Percentiles rank a stretch among this genome's conserved stretches.
Evolutionary conservation across 768 basidiomycete genomes (phyloP).

Genomic region (Rhodocollybia butyracea): DNA sequence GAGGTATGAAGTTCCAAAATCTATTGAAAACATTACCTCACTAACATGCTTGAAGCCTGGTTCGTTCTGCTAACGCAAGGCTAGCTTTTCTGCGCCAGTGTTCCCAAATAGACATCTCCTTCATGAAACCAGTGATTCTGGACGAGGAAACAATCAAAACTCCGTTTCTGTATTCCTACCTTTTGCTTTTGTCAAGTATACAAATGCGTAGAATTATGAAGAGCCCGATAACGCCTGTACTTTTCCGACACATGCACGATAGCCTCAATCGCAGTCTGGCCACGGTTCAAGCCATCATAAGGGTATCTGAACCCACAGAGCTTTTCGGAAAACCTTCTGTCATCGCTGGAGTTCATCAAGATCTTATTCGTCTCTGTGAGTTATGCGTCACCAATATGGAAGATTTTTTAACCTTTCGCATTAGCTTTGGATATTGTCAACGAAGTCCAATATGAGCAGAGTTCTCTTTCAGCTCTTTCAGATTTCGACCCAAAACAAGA

Average conservation of each 20-base stretch:
- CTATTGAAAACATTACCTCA: background rate
- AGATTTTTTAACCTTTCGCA: background rate
- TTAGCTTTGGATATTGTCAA: background rate
- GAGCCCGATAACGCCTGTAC: background rate
- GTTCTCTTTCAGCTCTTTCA: background rate
- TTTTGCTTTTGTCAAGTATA: background rate
- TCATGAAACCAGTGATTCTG: background rate
- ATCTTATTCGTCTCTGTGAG: background rate
- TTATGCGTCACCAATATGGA: no score
- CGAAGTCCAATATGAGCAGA: background rate
- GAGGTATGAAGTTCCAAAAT: background rate
- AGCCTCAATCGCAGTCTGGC: background rate
- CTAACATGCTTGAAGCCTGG: background rate
- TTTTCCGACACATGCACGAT: background rate
- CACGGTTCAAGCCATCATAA: background rate
- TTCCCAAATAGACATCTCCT: background rate
- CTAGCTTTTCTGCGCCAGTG: background rate
- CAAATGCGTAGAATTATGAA: background rate
- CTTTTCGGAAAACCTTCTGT: background rate
- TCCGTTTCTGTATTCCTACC: background rate
- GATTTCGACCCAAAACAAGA: background rate
- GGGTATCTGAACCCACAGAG: background rate
- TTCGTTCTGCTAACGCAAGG: background rate
- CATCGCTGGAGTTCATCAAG: background rate
- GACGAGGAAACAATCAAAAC: slow-evolving; percentile 1